A percentile compares a stretch with the other conserved stretches of the same genome.
Conservation (phyloP, 495 filamentous ascomycete species). For the Polyplosphaeria fusca region DNA sequence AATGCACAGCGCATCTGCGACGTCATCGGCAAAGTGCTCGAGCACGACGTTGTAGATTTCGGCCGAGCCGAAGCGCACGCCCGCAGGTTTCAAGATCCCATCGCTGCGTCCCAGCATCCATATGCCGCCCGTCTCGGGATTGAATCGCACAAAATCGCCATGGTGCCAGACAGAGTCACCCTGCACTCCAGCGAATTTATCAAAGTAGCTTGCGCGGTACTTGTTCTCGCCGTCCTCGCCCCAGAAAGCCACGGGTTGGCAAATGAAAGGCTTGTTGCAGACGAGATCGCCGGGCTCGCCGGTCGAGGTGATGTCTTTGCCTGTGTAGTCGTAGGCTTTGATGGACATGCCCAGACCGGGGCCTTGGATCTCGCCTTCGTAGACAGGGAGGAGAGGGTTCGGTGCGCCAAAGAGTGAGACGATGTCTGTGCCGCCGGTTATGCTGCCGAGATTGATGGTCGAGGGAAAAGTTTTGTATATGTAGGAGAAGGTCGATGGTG, state of each 20-base stretch:
- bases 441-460: constrained; percentile 73
- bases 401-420: constrained; percentile 88
- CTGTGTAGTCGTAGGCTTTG: constrained; percentile 64
- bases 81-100: constrained; percentile 74
- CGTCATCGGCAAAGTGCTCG: constrained; percentile 68
- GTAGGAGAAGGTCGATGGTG: constrained; percentile 89
- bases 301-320: constrained; percentile 50
- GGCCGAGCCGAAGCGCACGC: constrained; percentile 72
- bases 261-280: constrained; percentile 82
- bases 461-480: constrained; percentile 76
- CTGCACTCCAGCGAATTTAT: constrained; percentile 57
- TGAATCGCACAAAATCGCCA: constrained; percentile 84
- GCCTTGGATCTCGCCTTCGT: constrained; percentile 85
- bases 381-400: constrained; percentile 80
- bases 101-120: constrained; percentile 80
- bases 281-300: constrained; percentile 87
- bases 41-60: constrained; percentile 93
- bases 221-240: constrained; percentile 64
- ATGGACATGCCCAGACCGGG: constrained; percentile 90
- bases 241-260: constrained; percentile 87
- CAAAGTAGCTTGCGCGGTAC: constrained; percentile 84
- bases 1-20: constrained; percentile 83
- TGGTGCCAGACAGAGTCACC: constrained; percentile 73
- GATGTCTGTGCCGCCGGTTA: constrained; percentile 90
- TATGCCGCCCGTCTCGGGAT: constrained; percentile 69